Percentiles rank a stretch among this genome's conserved stretches.
These are phyloP conservation scores for Stagonosporopsis cucurbitacearum DNA, from an alignment of 2,329 filamentous ascomycete species.

Conservation along the genomic window DNA sequence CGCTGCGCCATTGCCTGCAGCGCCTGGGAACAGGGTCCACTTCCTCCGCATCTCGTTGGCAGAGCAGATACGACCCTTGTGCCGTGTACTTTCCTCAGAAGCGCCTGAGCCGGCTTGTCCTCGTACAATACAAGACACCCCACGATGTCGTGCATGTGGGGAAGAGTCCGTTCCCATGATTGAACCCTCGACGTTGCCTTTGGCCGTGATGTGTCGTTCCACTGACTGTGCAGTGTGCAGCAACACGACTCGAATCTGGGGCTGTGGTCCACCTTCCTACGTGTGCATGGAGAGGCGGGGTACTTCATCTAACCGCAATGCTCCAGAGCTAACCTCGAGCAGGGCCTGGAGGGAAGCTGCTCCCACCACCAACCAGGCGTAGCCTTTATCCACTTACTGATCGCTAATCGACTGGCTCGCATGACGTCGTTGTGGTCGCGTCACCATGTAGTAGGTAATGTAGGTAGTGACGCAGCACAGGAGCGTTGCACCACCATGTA, in stretches of 20 bases:
- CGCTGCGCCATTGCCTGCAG: conserved; percentile 31
- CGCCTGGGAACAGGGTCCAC: conserved; percentile 23
- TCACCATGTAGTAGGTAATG: not conserved
- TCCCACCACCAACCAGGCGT: not conserved
- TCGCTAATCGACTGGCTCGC: conserved; percentile 5
- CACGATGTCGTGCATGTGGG: conserved; percentile 32
- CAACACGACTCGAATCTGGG: conserved; percentile 1
- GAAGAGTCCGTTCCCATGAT: conserved; percentile 25
- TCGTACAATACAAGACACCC: conserved; percentile 4
- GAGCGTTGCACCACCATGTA: not conserved
- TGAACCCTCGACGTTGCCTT: conserved; percentile 21
- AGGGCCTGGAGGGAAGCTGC: conserved; percentile 8
- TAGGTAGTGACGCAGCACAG: not conserved
- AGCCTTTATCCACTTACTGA: not conserved
- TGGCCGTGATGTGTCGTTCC: conserved; percentile 13
- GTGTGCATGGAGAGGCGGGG: conserved; percentile 5
- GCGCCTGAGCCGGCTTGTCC: conserved; percentile 41
- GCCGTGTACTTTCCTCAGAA: conserved; percentile 30
- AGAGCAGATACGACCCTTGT: conserved; percentile 22
- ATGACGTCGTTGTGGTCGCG: conserved; percentile 12
- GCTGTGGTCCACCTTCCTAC: conserved; percentile 4
- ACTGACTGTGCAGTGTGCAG: conserved; percentile 11
- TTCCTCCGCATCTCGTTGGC: conserved; percentile 29
- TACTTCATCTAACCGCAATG: conserved; percentile 5
- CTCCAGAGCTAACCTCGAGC: conserved; percentile 3